These are phyloP conservation scores for Musa balbisiana DNA, from an alignment of 202 grass and related monocot species.

Conservation along the genomic window DNA sequence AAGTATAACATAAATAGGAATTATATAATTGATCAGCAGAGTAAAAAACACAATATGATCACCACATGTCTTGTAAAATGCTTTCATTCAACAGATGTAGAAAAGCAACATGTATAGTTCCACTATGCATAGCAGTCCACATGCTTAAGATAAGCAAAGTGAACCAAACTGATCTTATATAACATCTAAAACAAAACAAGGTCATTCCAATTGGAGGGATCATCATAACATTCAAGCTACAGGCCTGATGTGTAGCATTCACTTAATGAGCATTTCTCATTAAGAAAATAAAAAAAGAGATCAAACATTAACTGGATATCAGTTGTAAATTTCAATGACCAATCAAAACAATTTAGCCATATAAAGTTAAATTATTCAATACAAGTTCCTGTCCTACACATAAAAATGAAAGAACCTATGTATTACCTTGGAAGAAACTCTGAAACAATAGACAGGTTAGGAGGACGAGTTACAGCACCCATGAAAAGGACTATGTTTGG, in stretches of 20 bases:
- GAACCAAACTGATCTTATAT: too few relatives aligned
- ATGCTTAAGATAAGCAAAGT: too few relatives aligned
- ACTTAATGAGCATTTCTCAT: neutral
- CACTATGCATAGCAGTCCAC: too few relatives aligned
- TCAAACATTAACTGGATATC: neutral
- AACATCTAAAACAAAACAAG: neutral
- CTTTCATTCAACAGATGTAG: too few relatives aligned
- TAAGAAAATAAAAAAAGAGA: neutral
- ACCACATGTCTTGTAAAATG: too few relatives aligned
- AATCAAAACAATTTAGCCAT: neutral
- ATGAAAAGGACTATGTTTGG: constrained; percentile 99
- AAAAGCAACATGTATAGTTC: too few relatives aligned
- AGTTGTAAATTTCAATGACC: neutral
- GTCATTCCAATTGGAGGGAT: neutral
- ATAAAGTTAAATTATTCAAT: neutral
- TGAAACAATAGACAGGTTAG: constrained; percentile 87
- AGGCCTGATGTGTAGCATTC: neutral
- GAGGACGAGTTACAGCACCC: constrained; percentile 98
- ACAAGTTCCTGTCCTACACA: constrained; percentile 11
- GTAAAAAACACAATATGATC: too few relatives aligned
- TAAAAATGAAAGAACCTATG: constrained; percentile 8
- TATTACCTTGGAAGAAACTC: constrained; percentile 93
- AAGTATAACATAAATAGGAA: too few relatives aligned
- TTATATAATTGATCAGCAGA: too few relatives aligned
- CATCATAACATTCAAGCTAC: too few relatives aligned